A percentile compares a stretch with the other conserved stretches of the same genome.
phyloP scores from a whole-genome alignment of 2,329 filamentous ascomycete species.

The Neofusicoccum parvum region DNA sequence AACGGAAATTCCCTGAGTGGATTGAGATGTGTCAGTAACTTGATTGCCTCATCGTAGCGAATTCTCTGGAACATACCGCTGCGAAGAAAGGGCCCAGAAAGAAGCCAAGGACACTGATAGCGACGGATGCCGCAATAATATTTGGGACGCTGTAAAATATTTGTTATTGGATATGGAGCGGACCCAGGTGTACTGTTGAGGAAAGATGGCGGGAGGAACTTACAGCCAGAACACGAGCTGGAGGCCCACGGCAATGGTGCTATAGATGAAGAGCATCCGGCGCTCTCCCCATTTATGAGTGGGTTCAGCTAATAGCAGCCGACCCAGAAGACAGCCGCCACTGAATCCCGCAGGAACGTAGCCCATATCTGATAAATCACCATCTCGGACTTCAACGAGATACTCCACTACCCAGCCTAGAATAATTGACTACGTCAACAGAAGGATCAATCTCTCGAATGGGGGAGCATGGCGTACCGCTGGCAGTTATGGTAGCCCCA shows the following conservation, averaged over 20 bases:
- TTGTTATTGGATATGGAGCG: neutral
- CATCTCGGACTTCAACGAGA: slow-evolving; percentile 61
- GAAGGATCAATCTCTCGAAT: neutral
- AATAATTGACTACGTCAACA: neutral
- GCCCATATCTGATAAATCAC: slow-evolving; percentile 59
- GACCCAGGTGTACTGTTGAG: neutral
- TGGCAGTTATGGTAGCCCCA: slow-evolving; percentile 58
- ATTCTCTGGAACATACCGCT: slow-evolving; percentile 41
- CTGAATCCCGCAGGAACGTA: slow-evolving; percentile 65
- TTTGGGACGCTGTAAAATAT: slow-evolving; percentile 37
- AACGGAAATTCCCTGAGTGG: slow-evolving; percentile 54
- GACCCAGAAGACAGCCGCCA: slow-evolving; percentile 59
- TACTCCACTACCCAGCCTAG: slow-evolving; percentile 67
- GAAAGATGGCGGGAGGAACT: neutral
- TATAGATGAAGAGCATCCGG: slow-evolving; percentile 60
- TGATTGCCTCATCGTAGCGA: neutral
- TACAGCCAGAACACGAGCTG: slow-evolving; percentile 63
- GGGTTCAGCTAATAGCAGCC: slow-evolving; percentile 60
- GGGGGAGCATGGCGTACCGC: slow-evolving; percentile 25
- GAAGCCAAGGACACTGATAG: slow-evolving; percentile 59
- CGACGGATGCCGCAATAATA: slow-evolving; percentile 54
- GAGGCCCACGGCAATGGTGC: slow-evolving; percentile 53
- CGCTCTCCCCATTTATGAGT: slow-evolving; percentile 62
- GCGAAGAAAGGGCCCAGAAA: slow-evolving; percentile 63
- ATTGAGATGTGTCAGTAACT: neutral